phyloP scores from a whole-genome alignment of 768 basidiomycete species.

The Paxillus involutus region DNA sequence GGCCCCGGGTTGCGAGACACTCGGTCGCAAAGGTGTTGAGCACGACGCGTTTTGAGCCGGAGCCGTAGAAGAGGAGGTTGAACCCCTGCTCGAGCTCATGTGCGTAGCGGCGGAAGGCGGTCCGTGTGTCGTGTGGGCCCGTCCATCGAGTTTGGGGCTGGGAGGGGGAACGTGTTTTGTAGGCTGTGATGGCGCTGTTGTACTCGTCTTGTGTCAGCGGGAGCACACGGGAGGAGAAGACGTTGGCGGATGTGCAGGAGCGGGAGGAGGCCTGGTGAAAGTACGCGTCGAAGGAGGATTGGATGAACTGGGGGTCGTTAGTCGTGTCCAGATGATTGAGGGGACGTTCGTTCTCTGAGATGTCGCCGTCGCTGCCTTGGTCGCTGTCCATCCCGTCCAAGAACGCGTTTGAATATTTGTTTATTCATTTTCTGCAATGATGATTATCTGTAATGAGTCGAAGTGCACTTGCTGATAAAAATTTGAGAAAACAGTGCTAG shows the following conservation, averaged over 20 bases:
- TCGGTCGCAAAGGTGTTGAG: slow-evolving; percentile 74
- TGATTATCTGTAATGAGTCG: slow-evolving; percentile 8
- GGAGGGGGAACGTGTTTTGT: not conserved
- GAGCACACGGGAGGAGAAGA: slow-evolving; percentile 74
- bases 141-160: slow-evolving; percentile 20
- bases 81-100: slow-evolving; percentile 81
- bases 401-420: not conserved
- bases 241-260: slow-evolving; percentile 71
- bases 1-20: slow-evolving; percentile 55
- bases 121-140: slow-evolving; percentile 9
- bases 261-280: slow-evolving; percentile 65
- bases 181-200: slow-evolving; percentile 29
- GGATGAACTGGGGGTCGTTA: slow-evolving; percentile 5
- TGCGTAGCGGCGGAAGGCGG: slow-evolving; percentile 59
- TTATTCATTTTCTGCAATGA: slow-evolving; percentile 9
- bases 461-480: slow-evolving; percentile 19
- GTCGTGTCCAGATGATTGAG: slow-evolving; percentile 13
- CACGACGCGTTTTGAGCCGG: slow-evolving; percentile 79
- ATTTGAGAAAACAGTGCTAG: slow-evolving; percentile 10
- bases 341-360: slow-evolving; percentile 24
- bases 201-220: slow-evolving; percentile 72
- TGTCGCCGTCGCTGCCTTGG: slow-evolving; percentile 29
- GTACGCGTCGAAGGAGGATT: slow-evolving; percentile 82
- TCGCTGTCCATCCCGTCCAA: slow-evolving; percentile 11
- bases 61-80: slow-evolving; percentile 85